Evolutionary conservation across 805 yeast genomes (phyloP).

Genomic region (Tetrapisispora arboricola): DNA sequence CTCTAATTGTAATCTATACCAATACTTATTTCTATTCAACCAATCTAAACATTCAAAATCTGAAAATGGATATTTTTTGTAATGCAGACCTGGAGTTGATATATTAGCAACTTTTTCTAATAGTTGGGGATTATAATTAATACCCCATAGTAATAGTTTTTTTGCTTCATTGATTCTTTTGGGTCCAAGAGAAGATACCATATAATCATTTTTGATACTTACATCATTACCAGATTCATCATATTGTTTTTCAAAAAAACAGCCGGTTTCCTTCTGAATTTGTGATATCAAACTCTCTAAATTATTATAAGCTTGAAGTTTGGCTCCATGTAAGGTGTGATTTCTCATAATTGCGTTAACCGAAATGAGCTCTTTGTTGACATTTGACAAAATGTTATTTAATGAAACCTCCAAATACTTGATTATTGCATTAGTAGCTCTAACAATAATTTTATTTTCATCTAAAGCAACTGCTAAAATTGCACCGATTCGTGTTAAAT

Average conservation of each 20-base stretch:
- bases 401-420: conserved; percentile 25
- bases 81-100: conserved; percentile 1
- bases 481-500: conserved; percentile 24
- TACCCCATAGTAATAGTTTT: conserved; percentile 19
- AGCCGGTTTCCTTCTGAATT: conserved; percentile 17
- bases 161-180: conserved; percentile 20
- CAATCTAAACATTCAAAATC: conserved; percentile 22
- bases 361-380: conserved; percentile 11
- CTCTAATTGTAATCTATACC: conserved; percentile 20
- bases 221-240: background rate
- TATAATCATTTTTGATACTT: conserved; percentile 2
- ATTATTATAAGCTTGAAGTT: conserved; percentile 2
- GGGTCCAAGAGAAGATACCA: conserved; percentile 22
- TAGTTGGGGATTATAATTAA: conserved; percentile 14
- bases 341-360: conserved; percentile 6
- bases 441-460: conserved; percentile 20
- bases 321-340: conserved; percentile 10
- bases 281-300: conserved; percentile 10
- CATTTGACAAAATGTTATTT: conserved; percentile 21
- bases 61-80: conserved; percentile 18
- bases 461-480: conserved; percentile 20
- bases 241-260: conserved; percentile 11
- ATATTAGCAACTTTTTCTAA: conserved; percentile 6
- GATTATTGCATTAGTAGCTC: conserved; percentile 16
- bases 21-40: conserved; percentile 15